A percentile compares a stretch with the other conserved stretches of the same genome.
Conservation (phyloP, 805 yeast genomes). For the Nakazawaea populi region DNA sequence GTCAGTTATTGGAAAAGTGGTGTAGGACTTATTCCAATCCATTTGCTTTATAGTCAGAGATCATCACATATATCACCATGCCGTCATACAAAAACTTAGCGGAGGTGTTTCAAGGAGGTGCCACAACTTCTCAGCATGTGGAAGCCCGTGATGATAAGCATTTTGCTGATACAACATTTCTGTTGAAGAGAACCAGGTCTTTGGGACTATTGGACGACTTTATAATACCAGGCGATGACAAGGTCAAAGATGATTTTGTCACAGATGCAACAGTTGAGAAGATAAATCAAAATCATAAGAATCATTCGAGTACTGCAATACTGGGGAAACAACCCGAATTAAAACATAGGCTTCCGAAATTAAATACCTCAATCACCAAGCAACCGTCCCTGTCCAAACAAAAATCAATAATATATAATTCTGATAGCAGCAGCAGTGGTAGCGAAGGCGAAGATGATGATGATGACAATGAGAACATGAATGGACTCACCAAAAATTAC, state of each 20-base stretch:
- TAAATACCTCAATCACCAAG: neutral
- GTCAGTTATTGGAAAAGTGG: neutral
- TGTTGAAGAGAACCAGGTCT: slow-evolving; percentile 75
- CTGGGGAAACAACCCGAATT: neutral
- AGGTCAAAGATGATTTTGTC: slow-evolving; percentile 88
- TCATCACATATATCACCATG: neutral
- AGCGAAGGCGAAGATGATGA: slow-evolving; percentile 1
- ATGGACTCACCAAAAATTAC: neutral
- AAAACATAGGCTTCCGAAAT: slow-evolving; percentile 5
- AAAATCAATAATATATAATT: slow-evolving; percentile 8
- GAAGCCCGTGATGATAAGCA: slow-evolving; percentile 69
- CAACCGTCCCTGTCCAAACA: neutral
- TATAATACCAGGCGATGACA: slow-evolving; percentile 47
- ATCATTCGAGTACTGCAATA: neutral
- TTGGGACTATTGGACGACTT: slow-evolving; percentile 66
- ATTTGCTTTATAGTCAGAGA: too few species aligned
- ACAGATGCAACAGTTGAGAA: slow-evolving; percentile 91
- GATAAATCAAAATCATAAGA: slow-evolving; percentile 31
- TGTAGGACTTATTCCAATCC: too few species aligned
- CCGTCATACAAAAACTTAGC: slow-evolving; percentile 9
- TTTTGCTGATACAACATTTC: slow-evolving; percentile 65
- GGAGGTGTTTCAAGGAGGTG: slow-evolving; percentile 49
- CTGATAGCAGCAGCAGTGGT: slow-evolving; percentile 4
- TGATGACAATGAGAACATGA: neutral
- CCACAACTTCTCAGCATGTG: slow-evolving; percentile 59